Conservation (phyloP, 768 basidiomycete genomes). For the Rhizopogon vinicolor region DNA sequence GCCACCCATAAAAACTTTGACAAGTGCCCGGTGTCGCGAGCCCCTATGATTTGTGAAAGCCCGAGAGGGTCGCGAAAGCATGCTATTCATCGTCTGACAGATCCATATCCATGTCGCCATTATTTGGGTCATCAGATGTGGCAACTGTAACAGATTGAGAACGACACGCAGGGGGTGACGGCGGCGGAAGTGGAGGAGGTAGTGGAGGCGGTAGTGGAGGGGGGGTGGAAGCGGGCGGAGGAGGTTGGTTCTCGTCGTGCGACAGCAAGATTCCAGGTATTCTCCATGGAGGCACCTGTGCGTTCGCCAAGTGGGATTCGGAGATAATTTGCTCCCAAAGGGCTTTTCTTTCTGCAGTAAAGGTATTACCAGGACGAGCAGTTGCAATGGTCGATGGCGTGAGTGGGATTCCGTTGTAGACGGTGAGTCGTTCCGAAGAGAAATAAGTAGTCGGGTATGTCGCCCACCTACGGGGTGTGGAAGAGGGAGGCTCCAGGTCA, state of each 20-base stretch:
- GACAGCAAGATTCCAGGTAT: conserved; percentile 10
- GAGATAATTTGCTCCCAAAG: conserved; percentile 38
- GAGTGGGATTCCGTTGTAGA: conserved; percentile 41
- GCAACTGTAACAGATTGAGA: neutral
- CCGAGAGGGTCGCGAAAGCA: neutral
- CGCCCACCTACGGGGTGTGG: conserved; percentile 48
- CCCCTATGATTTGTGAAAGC: neutral
- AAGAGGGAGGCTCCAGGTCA: neutral
- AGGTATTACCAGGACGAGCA: conserved; percentile 26
- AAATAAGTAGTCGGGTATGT: conserved; percentile 57
- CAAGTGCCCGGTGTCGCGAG: too few species aligned
- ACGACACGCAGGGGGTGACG: neutral
- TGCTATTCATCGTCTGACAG: conserved; percentile 21
- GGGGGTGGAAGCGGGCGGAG: conserved; percentile 30
- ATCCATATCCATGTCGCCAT: conserved; percentile 19
- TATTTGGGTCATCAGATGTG: neutral
- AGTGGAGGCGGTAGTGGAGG: conserved; percentile 27
- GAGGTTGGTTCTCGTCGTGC: conserved; percentile 11
- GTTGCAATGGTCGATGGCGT: conserved; percentile 24
- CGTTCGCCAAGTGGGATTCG: conserved; percentile 3
- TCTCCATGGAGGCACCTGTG: conserved; percentile 18
- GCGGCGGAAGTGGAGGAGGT: conserved; percentile 13
- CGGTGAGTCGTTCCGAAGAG: conserved; percentile 47
- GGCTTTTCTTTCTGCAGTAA: conserved; percentile 29
- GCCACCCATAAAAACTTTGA: too few species aligned